Evolutionary conservation across 2,329 filamentous ascomycete species (phyloP).

Genomic region (Chrysoporthe deuterocubensis): DNA sequence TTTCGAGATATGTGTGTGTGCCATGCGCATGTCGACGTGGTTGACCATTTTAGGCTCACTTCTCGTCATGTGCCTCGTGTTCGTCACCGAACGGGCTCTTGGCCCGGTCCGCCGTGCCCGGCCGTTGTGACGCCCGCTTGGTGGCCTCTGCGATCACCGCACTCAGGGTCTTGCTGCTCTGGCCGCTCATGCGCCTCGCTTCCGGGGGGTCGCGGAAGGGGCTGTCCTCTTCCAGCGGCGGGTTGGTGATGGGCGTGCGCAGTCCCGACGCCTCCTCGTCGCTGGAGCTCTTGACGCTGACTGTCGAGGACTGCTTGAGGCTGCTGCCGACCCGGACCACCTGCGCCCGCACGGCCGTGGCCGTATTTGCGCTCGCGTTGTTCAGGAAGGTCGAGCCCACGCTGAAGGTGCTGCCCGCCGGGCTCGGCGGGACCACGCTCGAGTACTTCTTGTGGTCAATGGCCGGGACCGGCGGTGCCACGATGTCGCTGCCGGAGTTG

Average conservation of each 20-base stretch:
- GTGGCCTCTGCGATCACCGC: conserved; percentile 60
- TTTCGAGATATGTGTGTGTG: not conserved
- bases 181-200: conserved; percentile 43
- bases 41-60: not conserved
- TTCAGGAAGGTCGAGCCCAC: conserved; percentile 72
- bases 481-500: conserved; percentile 53
- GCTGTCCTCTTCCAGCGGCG: conserved; percentile 55
- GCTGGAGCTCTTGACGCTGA: conserved; percentile 34
- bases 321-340: conserved; percentile 62
- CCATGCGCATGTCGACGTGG: not conserved
- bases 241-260: conserved; percentile 54
- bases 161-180: conserved; percentile 54
- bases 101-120: conserved; percentile 38
- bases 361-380: conserved; percentile 59
- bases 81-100: conserved; percentile 62
- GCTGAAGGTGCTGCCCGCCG: conserved; percentile 62
- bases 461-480: conserved; percentile 72
- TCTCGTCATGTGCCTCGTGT: conserved; percentile 57
- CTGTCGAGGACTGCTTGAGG: conserved; percentile 50
- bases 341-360: conserved; percentile 59
- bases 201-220: conserved; percentile 63
- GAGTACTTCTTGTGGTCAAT: conserved; percentile 69
- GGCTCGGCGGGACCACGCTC: conserved; percentile 54
- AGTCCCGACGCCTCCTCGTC: conserved; percentile 29
- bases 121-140: conserved; percentile 43